phyloP scores from a whole-genome alignment of 495 filamentous ascomycete genomes.

The Aspergillus asperescens region DNA sequence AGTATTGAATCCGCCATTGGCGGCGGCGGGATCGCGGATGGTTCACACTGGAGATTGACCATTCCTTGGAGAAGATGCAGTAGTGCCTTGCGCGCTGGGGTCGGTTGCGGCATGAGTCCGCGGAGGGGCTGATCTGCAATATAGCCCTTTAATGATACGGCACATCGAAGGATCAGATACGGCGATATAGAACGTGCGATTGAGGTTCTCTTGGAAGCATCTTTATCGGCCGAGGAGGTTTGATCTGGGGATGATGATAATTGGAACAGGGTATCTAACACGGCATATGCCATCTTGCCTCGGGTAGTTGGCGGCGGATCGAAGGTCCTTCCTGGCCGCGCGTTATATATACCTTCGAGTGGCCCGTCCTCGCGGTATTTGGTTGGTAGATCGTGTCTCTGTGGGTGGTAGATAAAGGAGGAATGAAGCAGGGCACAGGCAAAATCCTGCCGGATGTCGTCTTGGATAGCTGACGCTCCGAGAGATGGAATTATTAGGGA shows the following conservation, averaged over 20 bases:
- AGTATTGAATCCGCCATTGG: conserved; percentile 14
- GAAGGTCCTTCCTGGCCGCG: conserved; percentile 65
- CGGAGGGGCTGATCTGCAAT: conserved; percentile 88
- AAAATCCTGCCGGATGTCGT: conserved; percentile 64
- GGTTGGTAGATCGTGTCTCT: conserved; percentile 56
- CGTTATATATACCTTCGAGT: conserved; percentile 58
- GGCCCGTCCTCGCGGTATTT: conserved; percentile 45
- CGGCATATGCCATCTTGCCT: conserved; percentile 68
- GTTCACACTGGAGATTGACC: conserved; percentile 62
- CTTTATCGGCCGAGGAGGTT: background rate
- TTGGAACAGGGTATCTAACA: conserved; percentile 74
- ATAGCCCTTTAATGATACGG: conserved; percentile 72
- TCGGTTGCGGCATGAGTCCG: conserved; percentile 87
- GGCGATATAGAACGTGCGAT: conserved; percentile 76
- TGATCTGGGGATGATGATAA: conserved; percentile 48
- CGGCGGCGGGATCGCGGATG: conserved; percentile 63
- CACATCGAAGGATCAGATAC: conserved; percentile 76
- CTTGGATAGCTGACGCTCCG: conserved; percentile 57
- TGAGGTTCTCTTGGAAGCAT: conserved; percentile 31
- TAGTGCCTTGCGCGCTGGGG: conserved; percentile 72
- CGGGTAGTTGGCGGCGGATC: conserved; percentile 60
- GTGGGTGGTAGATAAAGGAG: conserved; percentile 72
- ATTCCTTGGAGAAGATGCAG: conserved; percentile 62
- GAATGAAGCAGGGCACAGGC: conserved; percentile 71
- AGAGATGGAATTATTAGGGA: conserved; percentile 69